Evolutionary conservation across 2,329 filamentous ascomycete genomes (phyloP), one percentile per base, ranked within the genome.

Genomic region (Aspergillus udagawae): DNA sequence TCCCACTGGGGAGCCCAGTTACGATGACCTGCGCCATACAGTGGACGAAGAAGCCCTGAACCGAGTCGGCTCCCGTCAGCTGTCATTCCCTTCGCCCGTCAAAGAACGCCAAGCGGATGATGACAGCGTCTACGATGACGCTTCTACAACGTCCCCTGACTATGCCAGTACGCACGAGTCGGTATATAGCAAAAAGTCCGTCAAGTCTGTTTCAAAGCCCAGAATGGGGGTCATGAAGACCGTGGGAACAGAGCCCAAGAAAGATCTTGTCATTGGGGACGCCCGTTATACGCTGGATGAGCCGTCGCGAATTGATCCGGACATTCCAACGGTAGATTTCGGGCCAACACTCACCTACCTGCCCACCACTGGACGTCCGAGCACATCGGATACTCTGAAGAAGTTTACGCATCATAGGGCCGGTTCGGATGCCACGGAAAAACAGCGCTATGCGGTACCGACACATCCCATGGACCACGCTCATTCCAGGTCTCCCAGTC

Each of bases 161-260:
- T 93, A 93, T 74, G 88, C 89, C 6, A 94, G 89, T 72, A 88
- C 86, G 21, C 80, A 78, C 29, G 80, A 76, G 45, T 86, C 84
- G n/a, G 67, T 78, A 6, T 72, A 75, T 51, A 78, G 76, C 54
- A 75, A 73, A 60, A 67, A 66, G 49, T 78, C 75, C 2, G 59
- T 63, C 61, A 66, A 72, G 58, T 73, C 73, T 56, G 69, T 76
- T 60, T 74, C 83, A 8, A 84, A 83, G 57, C 89, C 89, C 17
- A 83, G 93, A 60, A 88, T 89, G 61, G 92, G 92, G 51, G 86
- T 92, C 6, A 79, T 93, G 70, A 92, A 88, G 70, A 91, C 89
- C 1, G 86, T 92, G 10, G 92, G 91, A 45, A 76, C 78, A 6
- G 76, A 77, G 38, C 65, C 77, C n/a, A 69, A 69, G 57, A 76